Conservation (phyloP, 164 flowering plant species). For the Magnolia kwangsiensis region DNA sequence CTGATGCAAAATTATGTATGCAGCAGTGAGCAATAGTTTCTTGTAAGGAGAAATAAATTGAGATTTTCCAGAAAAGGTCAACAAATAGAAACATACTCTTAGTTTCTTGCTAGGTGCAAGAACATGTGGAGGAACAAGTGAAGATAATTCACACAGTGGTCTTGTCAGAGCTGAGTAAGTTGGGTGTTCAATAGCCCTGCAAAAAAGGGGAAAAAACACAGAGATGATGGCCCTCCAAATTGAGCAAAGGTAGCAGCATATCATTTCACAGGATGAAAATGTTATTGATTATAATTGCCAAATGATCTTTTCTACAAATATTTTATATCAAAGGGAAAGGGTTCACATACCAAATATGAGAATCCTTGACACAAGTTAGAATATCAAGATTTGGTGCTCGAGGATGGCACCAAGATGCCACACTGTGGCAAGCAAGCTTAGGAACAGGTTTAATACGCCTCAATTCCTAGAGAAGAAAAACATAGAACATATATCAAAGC, state of each 20-base stretch:
- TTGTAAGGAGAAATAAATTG: neutral
- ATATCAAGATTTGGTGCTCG: conserved; percentile 97
- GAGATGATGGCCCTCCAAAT: neutral
- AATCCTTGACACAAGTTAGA: conserved; percentile 96
- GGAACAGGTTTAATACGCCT: conserved; percentile 96
- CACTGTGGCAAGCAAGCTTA: conserved; percentile 88
- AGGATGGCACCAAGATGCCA: conserved; percentile 99
- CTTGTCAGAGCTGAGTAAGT: conserved; percentile 95
- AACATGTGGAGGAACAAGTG: conserved; percentile 79
- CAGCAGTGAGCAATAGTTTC: too few relatives aligned
- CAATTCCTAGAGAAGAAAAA: conserved; percentile 54
- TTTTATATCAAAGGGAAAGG: neutral
- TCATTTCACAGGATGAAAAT: neutral
- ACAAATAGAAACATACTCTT: conserved; percentile 49
- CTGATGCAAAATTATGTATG: too few relatives aligned
- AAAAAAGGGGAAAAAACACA: conserved; percentile 11
- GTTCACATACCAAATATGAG: conserved; percentile 82
- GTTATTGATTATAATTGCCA: neutral
- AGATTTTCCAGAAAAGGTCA: neutral
- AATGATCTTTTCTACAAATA: neutral
- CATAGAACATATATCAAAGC: neutral
- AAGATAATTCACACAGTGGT: conserved; percentile 93
- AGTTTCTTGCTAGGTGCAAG: conserved; percentile 87
- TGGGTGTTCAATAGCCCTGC: conserved; percentile 98
- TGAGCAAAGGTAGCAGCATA: conserved; percentile 6